phyloP scores from a whole-genome alignment of 148 eudicot genomes.

The Camellia sinensis region DNA sequence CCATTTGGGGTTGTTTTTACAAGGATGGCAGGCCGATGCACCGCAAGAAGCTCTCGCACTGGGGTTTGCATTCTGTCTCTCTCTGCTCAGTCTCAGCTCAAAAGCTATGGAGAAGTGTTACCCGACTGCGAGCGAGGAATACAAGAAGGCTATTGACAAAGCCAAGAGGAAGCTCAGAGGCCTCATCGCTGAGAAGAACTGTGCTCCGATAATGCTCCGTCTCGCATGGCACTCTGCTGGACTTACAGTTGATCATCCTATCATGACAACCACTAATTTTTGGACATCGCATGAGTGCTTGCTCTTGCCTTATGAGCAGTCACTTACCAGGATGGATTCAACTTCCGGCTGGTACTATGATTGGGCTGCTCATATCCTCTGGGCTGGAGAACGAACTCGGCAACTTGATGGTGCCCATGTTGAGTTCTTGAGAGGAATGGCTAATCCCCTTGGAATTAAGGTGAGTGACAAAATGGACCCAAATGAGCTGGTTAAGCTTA shows the following conservation, averaged over 20 bases:
- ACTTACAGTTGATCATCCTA: slow-evolving; percentile 23
- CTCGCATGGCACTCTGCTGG: too few relatives aligned
- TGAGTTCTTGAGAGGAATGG: slow-evolving; percentile 10
- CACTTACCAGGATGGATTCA: slow-evolving; percentile 24
- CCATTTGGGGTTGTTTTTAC: slow-evolving; percentile 57
- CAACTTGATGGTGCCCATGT: slow-evolving; percentile 24
- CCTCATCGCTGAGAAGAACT: slow-evolving; percentile 63
- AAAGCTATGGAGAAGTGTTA: slow-evolving; percentile 65
- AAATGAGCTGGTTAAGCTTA: slow-evolving; percentile 7
- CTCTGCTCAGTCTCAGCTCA: neutral
- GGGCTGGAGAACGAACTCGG: slow-evolving; percentile 24
- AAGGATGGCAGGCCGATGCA: slow-evolving; percentile 71
- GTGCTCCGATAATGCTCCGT: slow-evolving; percentile 87
- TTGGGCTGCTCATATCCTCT: slow-evolving; percentile 23
- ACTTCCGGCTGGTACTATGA: slow-evolving; percentile 25
- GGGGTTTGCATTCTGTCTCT: neutral
- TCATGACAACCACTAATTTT: slow-evolving; percentile 23
- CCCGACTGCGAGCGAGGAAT: slow-evolving; percentile 69
- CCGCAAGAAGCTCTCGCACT: slow-evolving; percentile 65
- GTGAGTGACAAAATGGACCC: slow-evolving; percentile 12
- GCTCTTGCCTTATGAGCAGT: slow-evolving; percentile 25
- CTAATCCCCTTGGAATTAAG: slow-evolving; percentile 13
- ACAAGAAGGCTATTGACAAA: slow-evolving; percentile 60
- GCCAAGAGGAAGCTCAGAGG: slow-evolving; percentile 73
- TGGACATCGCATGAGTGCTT: slow-evolving; percentile 32